Base-by-base conservation (phyloP, 2,329 filamentous ascomycete genomes). In the Pseudopithomyces chartarum region DNA sequence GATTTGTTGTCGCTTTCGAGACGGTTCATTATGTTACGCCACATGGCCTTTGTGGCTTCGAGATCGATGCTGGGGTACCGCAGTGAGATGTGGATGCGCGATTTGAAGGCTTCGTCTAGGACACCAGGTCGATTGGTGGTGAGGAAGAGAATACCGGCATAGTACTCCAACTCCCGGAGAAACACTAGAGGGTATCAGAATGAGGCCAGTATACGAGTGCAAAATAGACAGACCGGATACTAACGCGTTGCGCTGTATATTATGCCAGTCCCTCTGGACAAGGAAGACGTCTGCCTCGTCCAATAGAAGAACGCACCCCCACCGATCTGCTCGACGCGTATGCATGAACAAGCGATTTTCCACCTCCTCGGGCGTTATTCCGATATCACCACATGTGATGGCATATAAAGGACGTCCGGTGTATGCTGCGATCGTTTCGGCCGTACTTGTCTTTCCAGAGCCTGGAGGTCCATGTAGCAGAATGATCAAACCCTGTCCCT, bases 331-430 rank as follows among this genome's bases (percentile, higher is more conserved):
- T 29, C 47, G 4, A 13, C 17, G 17, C 15, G 47, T 50, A 22
- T 55, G 33, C 7, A 15, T 22, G 15, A 26, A 15, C 22, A 50
- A 50, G 22, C 34, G 33, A 1, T 61, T 58, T 57, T 84, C 81
- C 6, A 83, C 76, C 0, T 66, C 62, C 1, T 64, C 55, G 0
- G 78, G 73, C 23, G 75, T 69, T 8, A 74, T 70, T 8, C 81
- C 81, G 0, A 84, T 73, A 52, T 84, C 81, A 11, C 79, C 81
- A 3, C 77, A 75, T n/a, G 74, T 78, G 70, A 84, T 77, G 26
- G 74, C 68, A 61, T 80, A 82, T 0, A 84, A 69, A 4, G 82
- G 82, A 2, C 78, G 77, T 29, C 75, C 67, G 6, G 48, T 45
- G n/a, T 38, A 44, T 5, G 48, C 58, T 12, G 58, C 56, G 12